These are phyloP conservation scores for Stachybotrys elegans DNA, from an alignment of 2,329 filamentous ascomycete genomes.

Conservation along the genomic window DNA sequence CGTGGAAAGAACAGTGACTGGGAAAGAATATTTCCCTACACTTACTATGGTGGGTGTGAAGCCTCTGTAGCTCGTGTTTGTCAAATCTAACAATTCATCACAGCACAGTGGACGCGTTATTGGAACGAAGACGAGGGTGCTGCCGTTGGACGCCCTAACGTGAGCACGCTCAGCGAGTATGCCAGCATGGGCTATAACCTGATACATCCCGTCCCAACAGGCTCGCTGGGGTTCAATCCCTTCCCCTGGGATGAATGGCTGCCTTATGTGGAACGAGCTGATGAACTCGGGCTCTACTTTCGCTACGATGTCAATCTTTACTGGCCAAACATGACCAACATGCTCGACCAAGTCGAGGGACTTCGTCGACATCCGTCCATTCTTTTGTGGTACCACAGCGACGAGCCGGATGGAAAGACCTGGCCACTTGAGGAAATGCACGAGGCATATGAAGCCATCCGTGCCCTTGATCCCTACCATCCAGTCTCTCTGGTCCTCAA, in stretches of 20 bases:
- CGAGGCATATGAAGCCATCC: slow-evolving; percentile 30
- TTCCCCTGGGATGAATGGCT: background rate
- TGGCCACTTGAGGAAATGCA: background rate
- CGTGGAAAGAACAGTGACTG: background rate
- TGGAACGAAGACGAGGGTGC: background rate
- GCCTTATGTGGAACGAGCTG: background rate
- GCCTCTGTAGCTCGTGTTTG: background rate
- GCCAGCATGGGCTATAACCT: background rate
- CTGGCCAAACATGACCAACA: background rate
- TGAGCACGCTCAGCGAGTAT: background rate
- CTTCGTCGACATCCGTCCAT: background rate
- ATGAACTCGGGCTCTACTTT: background rate
- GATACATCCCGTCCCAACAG: background rate
- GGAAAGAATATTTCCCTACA: background rate
- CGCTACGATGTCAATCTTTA: background rate
- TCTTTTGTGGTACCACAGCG: background rate
- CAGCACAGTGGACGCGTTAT: background rate
- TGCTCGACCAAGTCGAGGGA: background rate
- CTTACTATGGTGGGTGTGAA: background rate
- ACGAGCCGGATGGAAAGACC: background rate
- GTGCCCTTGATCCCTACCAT: slow-evolving; percentile 53
- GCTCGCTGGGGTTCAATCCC: background rate
- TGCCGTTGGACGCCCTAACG: background rate
- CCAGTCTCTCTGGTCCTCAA: slow-evolving; percentile 55
- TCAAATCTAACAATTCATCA: background rate